A percentile compares a stretch with the other conserved stretches of the same genome.
These are phyloP conservation scores for Aechmea fasciata DNA, from an alignment of 176 grass and related monocot genomes.

Conservation along the genomic window DNA sequence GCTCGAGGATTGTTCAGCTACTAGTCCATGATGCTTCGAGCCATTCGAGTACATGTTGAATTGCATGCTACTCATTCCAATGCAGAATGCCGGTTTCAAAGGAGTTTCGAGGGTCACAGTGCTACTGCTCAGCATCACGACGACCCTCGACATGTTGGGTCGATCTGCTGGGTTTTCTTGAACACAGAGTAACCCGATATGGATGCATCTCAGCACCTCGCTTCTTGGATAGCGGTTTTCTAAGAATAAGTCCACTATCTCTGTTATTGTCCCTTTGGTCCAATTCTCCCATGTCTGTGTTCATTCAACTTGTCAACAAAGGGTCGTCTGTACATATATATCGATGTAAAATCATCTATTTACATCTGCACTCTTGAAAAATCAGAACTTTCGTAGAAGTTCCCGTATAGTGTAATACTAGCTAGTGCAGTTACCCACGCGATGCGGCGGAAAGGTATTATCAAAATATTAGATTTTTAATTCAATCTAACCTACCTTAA, in stretches of 20 bases:
- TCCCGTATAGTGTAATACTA: no score
- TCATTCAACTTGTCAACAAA: not conserved
- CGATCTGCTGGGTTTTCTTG: constrained; percentile 16
- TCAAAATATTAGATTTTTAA: no score
- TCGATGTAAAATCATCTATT: constrained; percentile 24
- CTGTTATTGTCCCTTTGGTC: not conserved
- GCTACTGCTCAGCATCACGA: constrained; percentile 15
- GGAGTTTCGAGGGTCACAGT: not conserved
- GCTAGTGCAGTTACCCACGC: no score
- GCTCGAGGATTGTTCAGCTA: not conserved
- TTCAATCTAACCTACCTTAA: no score
- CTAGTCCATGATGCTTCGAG: no score
- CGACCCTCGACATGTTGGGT: constrained; percentile 9
- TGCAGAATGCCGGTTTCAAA: not conserved
- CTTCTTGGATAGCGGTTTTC: not conserved
- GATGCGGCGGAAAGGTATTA: no score
- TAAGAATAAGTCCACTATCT: not conserved
- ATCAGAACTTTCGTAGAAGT: not conserved
- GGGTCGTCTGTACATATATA: not conserved
- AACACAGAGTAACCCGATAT: constrained; percentile 25
- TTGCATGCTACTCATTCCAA: not conserved
- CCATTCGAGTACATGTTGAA: no score
- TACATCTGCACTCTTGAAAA: not conserved
- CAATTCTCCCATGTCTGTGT: constrained; percentile 30
- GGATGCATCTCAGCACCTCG: constrained; percentile 27